Evolutionary conservation across 2,329 filamentous ascomycete genomes (phyloP), one percentile per base, ranked within the genome.

Genomic region (Coniochaeta hoffmannii): DNA sequence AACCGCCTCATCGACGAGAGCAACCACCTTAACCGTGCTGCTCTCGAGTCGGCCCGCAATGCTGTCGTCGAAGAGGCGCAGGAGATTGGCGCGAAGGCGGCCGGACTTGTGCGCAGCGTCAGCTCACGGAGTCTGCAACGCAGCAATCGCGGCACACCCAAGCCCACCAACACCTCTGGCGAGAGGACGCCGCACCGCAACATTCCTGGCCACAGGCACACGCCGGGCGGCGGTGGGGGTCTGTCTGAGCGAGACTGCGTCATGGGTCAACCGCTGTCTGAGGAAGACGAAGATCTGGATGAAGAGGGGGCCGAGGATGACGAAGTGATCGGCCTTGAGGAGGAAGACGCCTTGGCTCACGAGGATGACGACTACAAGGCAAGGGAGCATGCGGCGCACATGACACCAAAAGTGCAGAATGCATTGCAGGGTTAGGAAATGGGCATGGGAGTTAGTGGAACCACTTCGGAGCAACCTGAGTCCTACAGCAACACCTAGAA

Each of bases 1-100:
- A 86, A 86, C 62, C 73, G 72, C 49, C 70, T 86, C 51, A 76
- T 84, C 50, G 80, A 83, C 60, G 68, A 72, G 57, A 51, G 26
- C 26, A 49, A 52, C n/a, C 69, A 70, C 60, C 58, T 71, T 26
- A 72, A 73, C 56, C 63, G 68, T 34, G 66, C 65, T n/a, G 63
- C 66, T 4, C 63, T 72, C 7, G 62, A 61, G 49, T 49, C 68
- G 28, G 69, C 69, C 2, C 49, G 28, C 32, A 65, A 66, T 3
- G 61, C 62, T 10, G 67, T 70, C 46, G 57, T 69, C 26, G 65
- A 56, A 57, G 61, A 60, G 59, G 65, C 28, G 57, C 64, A 53
- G 56, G 63, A 57, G 54, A 60, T 68, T 22, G 63, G 63, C n/a
- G 66, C 65, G 5, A 64, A 55, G 51, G 58, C 70, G 10, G 61